Evolutionary conservation across 2,329 filamentous ascomycete genomes (phyloP).

Genomic region (Fusarium xyrophilum): DNA sequence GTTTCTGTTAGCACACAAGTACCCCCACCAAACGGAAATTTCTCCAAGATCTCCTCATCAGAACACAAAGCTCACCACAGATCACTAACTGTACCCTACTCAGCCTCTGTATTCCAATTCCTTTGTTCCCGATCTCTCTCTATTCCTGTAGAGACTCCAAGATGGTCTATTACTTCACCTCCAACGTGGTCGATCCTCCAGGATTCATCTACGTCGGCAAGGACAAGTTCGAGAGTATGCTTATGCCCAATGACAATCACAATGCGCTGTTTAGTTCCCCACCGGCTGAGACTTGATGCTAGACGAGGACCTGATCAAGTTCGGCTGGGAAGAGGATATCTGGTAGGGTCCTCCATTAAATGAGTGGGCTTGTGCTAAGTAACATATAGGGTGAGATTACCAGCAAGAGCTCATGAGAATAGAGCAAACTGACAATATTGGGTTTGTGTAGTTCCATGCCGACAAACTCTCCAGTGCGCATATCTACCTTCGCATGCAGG

Average conservation of each 20-base stretch:
- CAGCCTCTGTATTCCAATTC: not conserved
- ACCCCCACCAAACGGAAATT: slow-evolving; percentile 31
- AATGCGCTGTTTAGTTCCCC: slow-evolving; percentile 8
- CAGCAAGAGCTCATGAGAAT: not conserved
- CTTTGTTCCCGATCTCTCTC: not conserved
- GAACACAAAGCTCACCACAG: not conserved
- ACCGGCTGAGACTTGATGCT: slow-evolving; percentile 33
- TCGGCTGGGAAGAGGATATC: slow-evolving; percentile 93
- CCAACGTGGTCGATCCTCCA: slow-evolving; percentile 78
- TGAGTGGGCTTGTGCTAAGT: slow-evolving; percentile 11
- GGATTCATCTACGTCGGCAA: slow-evolving; percentile 97
- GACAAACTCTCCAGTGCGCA: slow-evolving; percentile 97
- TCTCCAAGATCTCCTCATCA: slow-evolving; percentile 35
- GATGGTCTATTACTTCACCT: slow-evolving; percentile 98
- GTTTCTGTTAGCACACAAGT: slow-evolving; percentile 24
- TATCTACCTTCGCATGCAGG: slow-evolving; percentile 86
- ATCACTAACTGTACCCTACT: not conserved
- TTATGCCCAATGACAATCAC: slow-evolving; percentile 12
- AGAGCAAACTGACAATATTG: not conserved
- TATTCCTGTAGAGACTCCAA: accelerated
- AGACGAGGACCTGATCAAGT: slow-evolving; percentile 97
- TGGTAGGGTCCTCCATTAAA: slow-evolving; percentile 65
- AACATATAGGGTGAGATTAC: slow-evolving; percentile 31
- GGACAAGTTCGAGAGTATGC: slow-evolving; percentile 96
- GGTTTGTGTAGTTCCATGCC: slow-evolving; percentile 78